These are phyloP conservation scores for Ophiostoma sp. DNA, from an alignment of 2,329 filamentous ascomycete genomes.

Conservation along the genomic window DNA sequence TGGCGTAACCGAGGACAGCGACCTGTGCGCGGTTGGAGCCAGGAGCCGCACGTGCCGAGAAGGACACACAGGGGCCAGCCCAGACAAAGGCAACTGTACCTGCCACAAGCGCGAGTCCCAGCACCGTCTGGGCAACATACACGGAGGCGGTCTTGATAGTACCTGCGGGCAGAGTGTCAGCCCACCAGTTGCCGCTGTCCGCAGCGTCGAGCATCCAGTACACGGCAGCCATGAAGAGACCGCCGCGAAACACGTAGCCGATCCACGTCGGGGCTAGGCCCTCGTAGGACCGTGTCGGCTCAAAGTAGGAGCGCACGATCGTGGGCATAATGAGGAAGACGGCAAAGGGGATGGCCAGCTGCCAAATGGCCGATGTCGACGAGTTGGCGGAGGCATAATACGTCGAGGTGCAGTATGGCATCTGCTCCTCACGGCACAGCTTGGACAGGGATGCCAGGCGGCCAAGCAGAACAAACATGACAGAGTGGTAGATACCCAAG, in stretches of 20 bases:
- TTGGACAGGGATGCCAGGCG: constrained; percentile 83
- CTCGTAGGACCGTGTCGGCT: constrained; percentile 81
- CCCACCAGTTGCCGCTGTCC: constrained; percentile 81
- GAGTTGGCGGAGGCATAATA: constrained; percentile 92
- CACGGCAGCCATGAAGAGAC: constrained; percentile 70
- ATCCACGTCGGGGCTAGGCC: constrained; percentile 85
- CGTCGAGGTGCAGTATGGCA: constrained; percentile 92
- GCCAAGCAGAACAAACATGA: constrained; percentile 77
- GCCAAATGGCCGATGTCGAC: constrained; percentile 90
- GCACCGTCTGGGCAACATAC: constrained; percentile 74
- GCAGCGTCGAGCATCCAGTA: constrained; percentile 92
- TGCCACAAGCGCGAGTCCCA: constrained; percentile 78
- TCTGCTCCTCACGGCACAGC: constrained; percentile 95
- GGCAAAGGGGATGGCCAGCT: constrained; percentile 76
- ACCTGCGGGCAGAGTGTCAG: constrained; percentile 52
- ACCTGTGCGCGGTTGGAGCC: constrained; percentile 55
- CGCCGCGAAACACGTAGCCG: constrained; percentile 72
- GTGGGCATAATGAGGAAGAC: constrained; percentile 70
- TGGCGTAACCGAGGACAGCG: constrained; percentile 86
- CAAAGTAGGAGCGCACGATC: constrained; percentile 77
- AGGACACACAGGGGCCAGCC: constrained; percentile 79
- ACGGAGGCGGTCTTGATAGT: constrained; percentile 73
- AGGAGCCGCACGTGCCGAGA: constrained; percentile 55
- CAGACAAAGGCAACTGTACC: constrained; percentile 84
- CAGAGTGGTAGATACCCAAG: constrained; percentile 79